Base-by-base conservation (phyloP, 2,329 filamentous ascomycete genomes). In the Trichoderma semiorbis region DNA sequence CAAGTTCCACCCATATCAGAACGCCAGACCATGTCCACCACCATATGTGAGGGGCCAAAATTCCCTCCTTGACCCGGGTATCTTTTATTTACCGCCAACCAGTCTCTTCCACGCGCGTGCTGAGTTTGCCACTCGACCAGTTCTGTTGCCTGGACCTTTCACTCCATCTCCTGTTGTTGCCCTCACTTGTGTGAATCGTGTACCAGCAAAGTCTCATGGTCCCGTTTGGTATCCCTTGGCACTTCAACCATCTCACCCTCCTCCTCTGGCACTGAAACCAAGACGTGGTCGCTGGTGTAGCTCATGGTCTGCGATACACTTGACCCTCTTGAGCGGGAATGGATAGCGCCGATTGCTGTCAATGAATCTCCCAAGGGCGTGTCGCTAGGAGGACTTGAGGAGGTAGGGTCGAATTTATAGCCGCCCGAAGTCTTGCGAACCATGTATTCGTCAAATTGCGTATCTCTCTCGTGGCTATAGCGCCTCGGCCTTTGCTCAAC, bases 391-490 rank as follows among this genome's bases (percentile, higher is more conserved):
- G 69, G 74, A 18, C 74, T 75, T 5, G 67, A 47, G 73, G 79
- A 79, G 21, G 78, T 78, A 63, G 80, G 70, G 1, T 75, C 78
- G 14, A 76, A 76, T 43, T 79, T 76, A 55, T 80, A 79, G 4
- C 77, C 75, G 12, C 75, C 73, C 18, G 79, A 79, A 69, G 74
- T 74, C 12, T 80, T 79, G 10, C 79, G 80, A 28, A 80, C 80
- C 21, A 84, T 75, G 75, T 84, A 86, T 6, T 83, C 81, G 63
- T 86, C 85, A 72, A 85, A 86, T 69, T 83, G 80, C 5, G 84
- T 86, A 68, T 85, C 82, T 7, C 84, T 80, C 78, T 82, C 79
- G 77, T 86, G 84, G 67, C 79, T 81, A 76, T 86, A 86, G 53
- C 80, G 74, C 66, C 76, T 77, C 7, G 77, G 73, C 5, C 76